Evolutionary conservation across 805 yeast genomes (phyloP), one percentile per base, ranked within the genome.

Genomic region (Candida pseudofarinosa): DNA sequence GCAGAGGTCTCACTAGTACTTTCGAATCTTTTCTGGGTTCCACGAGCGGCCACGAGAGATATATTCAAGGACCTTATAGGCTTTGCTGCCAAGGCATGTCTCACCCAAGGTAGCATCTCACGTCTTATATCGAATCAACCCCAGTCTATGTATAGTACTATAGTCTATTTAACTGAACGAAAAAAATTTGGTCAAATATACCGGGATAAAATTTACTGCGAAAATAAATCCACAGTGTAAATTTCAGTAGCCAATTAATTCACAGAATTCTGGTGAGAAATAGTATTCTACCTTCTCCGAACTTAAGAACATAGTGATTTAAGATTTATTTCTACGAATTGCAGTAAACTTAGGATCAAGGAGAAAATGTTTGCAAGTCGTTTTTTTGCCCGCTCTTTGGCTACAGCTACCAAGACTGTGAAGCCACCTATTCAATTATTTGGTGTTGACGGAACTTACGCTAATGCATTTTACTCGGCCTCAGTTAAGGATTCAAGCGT

Each of bases 371-470:
- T 79, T 83, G 77, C 80, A 59, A 73, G 83, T 56, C 84, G 84
- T 73, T 73, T 76, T 58, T 80, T 81, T 63, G 60, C 74, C 62
- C 84, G 90, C 73, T 71, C 83, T 44, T 65, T 85, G 74, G 91
- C 95, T 60, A 69, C 90, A 46, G 84, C 87, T 54, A 67, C 82
- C 59, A 70, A 74, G 59, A 46, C 77, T 45, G 79, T 78, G 59
- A 83, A 81, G 69, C 89, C 95, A 41, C 97, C 98, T 44, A 86
- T 91, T 51, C 96, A 89, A 78, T 78, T 91, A 65, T 91, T 79
- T 60, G 98, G 98, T 51, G 73, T 91, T 55, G 97, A 90, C 55
- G 99, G 98, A 63, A 89, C 98, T 52, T 91, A 91, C 69, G 99
- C 98, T 55, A 79, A 88, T 45, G 97, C 99, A 39, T 79, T 93